Conservation (phyloP, 768 basidiomycete species). For the Chalciporus pseudorubinellus region DNA sequence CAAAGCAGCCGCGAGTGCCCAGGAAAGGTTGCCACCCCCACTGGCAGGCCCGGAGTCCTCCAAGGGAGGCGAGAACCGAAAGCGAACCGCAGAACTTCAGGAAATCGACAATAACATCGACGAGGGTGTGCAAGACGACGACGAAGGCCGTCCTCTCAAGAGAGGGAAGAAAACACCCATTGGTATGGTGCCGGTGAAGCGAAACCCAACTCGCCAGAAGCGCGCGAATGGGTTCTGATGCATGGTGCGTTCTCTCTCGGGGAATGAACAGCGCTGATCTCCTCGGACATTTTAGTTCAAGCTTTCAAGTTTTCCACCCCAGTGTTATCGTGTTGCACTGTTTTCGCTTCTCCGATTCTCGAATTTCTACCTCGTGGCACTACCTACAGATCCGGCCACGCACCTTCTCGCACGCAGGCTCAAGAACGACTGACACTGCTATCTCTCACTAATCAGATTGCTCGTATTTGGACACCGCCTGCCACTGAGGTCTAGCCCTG, state of each 20-base stretch:
- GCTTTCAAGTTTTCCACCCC: neutral
- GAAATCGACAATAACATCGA: neutral
- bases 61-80: neutral
- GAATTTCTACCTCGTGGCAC: neutral
- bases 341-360: too few species aligned
- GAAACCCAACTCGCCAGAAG: slow-evolving; percentile 1
- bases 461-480: neutral
- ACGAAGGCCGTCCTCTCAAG: neutral
- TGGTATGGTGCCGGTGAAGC: neutral
- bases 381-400: too few species aligned
- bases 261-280: neutral
- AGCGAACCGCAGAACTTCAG: neutral
- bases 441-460: neutral
- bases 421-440: too few species aligned
- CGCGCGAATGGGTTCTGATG: neutral
- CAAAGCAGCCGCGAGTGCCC: neutral
- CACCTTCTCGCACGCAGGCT: too few species aligned
- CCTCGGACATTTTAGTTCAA: neutral
- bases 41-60: neutral
- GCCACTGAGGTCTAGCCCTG: neutral
- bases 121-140: neutral
- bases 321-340: too few species aligned
- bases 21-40: neutral
- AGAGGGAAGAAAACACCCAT: neutral
- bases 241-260: neutral